Evolutionary conservation across 371 early-diverging fungal species (phyloP).

Genomic region (Actinomortierella ambigua): DNA sequence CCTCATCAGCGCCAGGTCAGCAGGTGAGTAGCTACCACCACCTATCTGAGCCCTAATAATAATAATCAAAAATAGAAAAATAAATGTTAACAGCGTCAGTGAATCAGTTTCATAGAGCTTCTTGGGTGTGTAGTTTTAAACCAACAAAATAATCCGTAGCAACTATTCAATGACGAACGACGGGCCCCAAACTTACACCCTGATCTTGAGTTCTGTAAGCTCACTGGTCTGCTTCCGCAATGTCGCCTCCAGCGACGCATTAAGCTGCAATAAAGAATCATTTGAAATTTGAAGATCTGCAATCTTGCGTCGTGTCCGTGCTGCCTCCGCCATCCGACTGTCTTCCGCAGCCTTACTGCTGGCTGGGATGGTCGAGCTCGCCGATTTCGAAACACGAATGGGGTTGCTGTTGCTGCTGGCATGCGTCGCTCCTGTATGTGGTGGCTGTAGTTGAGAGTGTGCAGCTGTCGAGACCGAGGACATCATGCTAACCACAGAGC

Average conservation of each 20-base stretch:
- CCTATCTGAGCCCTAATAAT: conserved; percentile 20
- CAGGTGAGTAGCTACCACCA: conserved; percentile 9
- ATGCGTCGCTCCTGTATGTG: no score
- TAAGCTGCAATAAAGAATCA: conserved; percentile 50
- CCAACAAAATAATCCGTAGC: not conserved
- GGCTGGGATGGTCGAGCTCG: conserved; percentile 13
- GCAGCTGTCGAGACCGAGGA: no score
- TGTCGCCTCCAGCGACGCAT: conserved; percentile 50
- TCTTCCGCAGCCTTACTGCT: conserved; percentile 33
- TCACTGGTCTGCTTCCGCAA: conserved; percentile 50
- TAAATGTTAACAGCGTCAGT: not conserved
- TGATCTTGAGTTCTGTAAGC: conserved; percentile 51
- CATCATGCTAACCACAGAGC: no score
- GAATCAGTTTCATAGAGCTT: no score
- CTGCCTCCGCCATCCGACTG: conserved; percentile 26
- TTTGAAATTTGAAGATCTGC: conserved; percentile 59
- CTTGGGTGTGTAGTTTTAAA: no score
- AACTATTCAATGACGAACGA: not conserved
- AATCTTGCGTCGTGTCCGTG: conserved; percentile 49
- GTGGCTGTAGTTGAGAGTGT: no score
- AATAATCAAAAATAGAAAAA: not conserved
- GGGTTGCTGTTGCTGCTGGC: no score
- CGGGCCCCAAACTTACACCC: conserved; percentile 44
- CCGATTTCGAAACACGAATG: conserved; percentile 2
- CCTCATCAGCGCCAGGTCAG: conserved; percentile 2